Base-by-base conservation (phyloP, 257 asterid species). In the Lantana camara region DNA sequence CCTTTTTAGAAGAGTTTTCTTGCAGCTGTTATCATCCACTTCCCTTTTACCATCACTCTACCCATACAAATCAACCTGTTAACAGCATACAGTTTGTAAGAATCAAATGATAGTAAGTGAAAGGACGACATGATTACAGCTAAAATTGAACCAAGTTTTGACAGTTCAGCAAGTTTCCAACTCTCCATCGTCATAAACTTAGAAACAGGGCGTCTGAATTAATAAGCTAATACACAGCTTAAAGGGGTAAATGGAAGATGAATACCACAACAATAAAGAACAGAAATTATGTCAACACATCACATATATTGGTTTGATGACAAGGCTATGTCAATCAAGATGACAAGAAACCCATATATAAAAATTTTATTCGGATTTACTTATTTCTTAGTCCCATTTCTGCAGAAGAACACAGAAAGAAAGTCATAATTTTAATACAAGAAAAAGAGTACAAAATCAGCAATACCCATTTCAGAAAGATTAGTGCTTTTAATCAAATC, bases 401-500 rank as follows among this genome's bases (percentile, higher is more conserved):
- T 42, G 17, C 14, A 20, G 52, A 59, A 56, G 29, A 41, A 20
- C 53, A 34, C 21, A 16, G 14, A 40, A n/a, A 32, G n/a, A 19
- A 13, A 4, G 51, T 29, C 67, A 80, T 69, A 72, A 54, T 67
- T 66, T 29, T 63, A 71, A 46, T 42, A 69, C 72, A 32, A 62
- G 35, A 53, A 60, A 67, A 35, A 5, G 32, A 68, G 64, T 61
- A 47, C 62, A 75, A 70, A 68, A 49, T 11, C 75, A 67, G 30
- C 29, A 68, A 51, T 38, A 56, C 60, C 72, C 64, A 64, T 50
- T 64, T 27, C 72, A 71, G 58, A 61, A 72, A 59, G 47, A 59
- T 6, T 34, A 72, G 54, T 44, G 66, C 42, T 30, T 23, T 62
- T 17, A 32, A 46, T 38, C 29, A 34, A 30, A 49, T 23, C 38